A percentile compares a stretch with the other conserved stretches of the same genome.
phyloP scores from a whole-genome alignment of 2,329 filamentous ascomycete genomes.

The Aspergillus fischeri region DNA sequence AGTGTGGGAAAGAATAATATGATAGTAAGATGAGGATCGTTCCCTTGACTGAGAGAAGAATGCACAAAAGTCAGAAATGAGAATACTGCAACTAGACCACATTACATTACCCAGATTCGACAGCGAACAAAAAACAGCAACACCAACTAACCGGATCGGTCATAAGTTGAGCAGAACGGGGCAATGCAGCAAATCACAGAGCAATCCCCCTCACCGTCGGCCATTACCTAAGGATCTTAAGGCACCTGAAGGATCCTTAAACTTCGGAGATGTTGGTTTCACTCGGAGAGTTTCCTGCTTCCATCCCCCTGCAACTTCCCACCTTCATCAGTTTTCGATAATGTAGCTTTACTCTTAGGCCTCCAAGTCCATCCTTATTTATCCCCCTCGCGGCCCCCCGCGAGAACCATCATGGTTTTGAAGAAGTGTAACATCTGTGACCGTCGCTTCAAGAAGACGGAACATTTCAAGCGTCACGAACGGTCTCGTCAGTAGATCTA shows the following conservation, averaged over 20 bases:
- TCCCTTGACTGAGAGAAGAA: background rate
- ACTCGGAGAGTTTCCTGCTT: background rate
- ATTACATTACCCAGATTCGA: background rate
- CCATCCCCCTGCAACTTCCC: background rate
- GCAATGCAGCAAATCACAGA: background rate
- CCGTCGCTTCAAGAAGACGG: conserved; percentile 53
- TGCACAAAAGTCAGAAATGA: background rate
- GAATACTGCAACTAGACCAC: background rate
- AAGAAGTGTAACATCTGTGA: conserved; percentile 48
- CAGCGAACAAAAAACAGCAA: background rate
- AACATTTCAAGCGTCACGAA: conserved; percentile 54
- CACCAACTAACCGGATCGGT: background rate
- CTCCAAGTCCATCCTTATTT: background rate
- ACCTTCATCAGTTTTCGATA: background rate
- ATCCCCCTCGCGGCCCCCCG: conserved; percentile 4
- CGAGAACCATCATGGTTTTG: conserved; percentile 34
- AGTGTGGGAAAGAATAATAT: background rate
- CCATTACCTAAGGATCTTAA: background rate
- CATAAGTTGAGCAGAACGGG: background rate
- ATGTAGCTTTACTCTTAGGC: conserved; percentile 5
- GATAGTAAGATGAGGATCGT: background rate
- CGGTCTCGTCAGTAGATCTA: conserved; percentile 46
- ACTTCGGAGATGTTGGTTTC: background rate
- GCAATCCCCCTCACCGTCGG: background rate
- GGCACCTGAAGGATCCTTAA: no score